Base-by-base conservation (phyloP, 768 basidiomycete genomes). In the Solioccasus polychromus region DNA sequence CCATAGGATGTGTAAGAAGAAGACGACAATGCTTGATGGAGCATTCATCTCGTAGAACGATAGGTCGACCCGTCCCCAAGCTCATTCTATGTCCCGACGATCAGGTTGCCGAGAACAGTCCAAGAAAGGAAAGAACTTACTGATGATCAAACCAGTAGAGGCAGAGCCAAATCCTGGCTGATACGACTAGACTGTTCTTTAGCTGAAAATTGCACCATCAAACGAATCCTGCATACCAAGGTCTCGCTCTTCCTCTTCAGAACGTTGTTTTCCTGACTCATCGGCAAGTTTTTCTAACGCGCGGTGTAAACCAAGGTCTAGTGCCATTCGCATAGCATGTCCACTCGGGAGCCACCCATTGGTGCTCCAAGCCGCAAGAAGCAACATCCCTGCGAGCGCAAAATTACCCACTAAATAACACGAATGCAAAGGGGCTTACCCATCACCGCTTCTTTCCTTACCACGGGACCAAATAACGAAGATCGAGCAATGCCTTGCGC, bases 131-230 rank as follows among this genome's bases (percentile, higher is more conserved):
- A 46, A 26, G 44, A 44, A 73, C 85, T 51, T 57, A 91, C 90
- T 93, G 88, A 69, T 93, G 92, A 70, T 95, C 93, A 58, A 95
- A 92, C 89, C 92, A 92, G 63, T 94, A 95, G 34, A 95, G 76
- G 62, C 92, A 93, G 48, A 94, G 72, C 92, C 92, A 96, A 50
- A 94, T 92, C 40, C 93, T 78, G 3, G 92, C 90, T 49, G 92
- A 93, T 7, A 95, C 85, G 36, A 95, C 89, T 90, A 59, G 48
- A 29, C 42, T 14, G n/a, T 4, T 39, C 20, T 53, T 36, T 35
- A 45, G 54, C 23, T 41, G 18, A 46, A 31, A 9, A 25, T 19
- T 8, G 19, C 37, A 30, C 8, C 35, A 14, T 34, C 18, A 41
- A 37, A 20, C 7, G 26, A 14, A 48, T 32, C 8, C 44, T 20